Evolutionary conservation across 164 flowering plant genomes (phyloP), one percentile per base, ranked within the genome.

Genomic region (Saururus chinensis): DNA sequence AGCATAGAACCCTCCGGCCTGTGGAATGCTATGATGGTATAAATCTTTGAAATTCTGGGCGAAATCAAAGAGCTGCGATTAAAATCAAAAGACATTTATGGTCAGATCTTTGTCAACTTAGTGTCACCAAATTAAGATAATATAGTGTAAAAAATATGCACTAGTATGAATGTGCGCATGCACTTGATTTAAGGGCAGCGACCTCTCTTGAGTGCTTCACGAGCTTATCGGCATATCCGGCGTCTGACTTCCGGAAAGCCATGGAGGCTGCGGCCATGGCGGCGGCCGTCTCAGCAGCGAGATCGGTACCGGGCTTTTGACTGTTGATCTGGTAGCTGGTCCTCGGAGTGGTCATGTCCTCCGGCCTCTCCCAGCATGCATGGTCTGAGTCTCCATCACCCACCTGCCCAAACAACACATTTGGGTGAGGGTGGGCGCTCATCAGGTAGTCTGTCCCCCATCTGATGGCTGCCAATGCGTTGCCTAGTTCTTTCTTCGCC

Each of bases 241-340:
- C 59, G 24, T 84, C 56, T 0, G 65, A 51, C 11, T 55, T 51
- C 56, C 17, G 54, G 63, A 88, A 89, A 25, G 74, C 91, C 4
- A 83, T 60, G 49, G 91, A 75, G 2, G 96, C 80, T 0, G 93
- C 90, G 20, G 92, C 91, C 9, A 86, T 9, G 41, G 96, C 90
- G 19, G 96, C 96, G 0, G 92, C 84, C 1, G 87, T 79, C 70
- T 89, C 92, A 0, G 77, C 96, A 7, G 89, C 92, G 3, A 89
- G 77, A 62, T 85, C 96, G 0, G 93, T 68, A 0, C 96, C 93
- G 0, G 92, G 92, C 24, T 79, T 59, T n/a, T 71, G 51, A 0
- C 56, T 68, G 54, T 82, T 79, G 8, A 89, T 69, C 62, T 61
- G 68, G 64, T 60, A 84, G 4, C 75, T 30, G 0, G 77, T 72